Percentiles rank a stretch among this genome's conserved stretches.
phyloP scores from a whole-genome alignment of 257 asterid species.

The Cordia subcordata region DNA sequence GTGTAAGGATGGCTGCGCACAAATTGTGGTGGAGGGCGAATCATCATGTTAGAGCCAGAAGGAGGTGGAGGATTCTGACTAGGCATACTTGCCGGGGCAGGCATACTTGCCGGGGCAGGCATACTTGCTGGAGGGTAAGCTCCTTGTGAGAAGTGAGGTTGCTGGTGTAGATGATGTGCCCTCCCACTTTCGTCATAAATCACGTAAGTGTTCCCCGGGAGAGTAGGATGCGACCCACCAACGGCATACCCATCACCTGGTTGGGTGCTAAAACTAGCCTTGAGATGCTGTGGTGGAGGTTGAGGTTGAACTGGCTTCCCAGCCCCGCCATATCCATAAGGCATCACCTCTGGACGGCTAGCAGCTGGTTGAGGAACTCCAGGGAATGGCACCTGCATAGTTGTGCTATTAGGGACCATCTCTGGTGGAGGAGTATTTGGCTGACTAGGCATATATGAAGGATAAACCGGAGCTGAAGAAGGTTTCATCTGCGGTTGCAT shows the following conservation, averaged over 20 bases:
- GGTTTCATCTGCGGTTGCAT: conserved; percentile 66
- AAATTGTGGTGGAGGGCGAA: conserved; percentile 46
- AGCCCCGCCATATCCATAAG: conserved; percentile 53
- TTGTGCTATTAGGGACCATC: conserved; percentile 56
- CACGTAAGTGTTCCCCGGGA: conserved; percentile 57
- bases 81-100: conserved; percentile 50
- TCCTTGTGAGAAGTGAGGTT: conserved; percentile 62
- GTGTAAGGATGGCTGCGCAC: conserved; percentile 58
- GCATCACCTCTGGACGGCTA: conserved; percentile 45
- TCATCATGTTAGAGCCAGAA: conserved; percentile 35
- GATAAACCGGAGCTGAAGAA: conserved; percentile 57
- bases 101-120: conserved; percentile 47
- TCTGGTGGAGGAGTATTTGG: conserved; percentile 58
- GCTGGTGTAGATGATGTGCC: conserved; percentile 51
- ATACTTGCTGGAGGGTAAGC: conserved; percentile 57
- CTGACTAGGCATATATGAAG: conserved; percentile 51
- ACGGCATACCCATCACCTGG: conserved; percentile 60
- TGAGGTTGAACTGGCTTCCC: conserved; percentile 64
- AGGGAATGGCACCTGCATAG: conserved; percentile 57
- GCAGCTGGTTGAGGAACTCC: conserved; percentile 48
- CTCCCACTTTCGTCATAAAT: conserved; percentile 71
- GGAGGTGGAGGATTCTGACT: conserved; percentile 52
- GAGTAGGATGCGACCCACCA: conserved; percentile 58
- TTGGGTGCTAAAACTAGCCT: conserved; percentile 48
- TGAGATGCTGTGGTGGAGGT: conserved; percentile 48